phyloP scores from a whole-genome alignment of 345 rosid species.

The Cochlearia excelsa region DNA sequence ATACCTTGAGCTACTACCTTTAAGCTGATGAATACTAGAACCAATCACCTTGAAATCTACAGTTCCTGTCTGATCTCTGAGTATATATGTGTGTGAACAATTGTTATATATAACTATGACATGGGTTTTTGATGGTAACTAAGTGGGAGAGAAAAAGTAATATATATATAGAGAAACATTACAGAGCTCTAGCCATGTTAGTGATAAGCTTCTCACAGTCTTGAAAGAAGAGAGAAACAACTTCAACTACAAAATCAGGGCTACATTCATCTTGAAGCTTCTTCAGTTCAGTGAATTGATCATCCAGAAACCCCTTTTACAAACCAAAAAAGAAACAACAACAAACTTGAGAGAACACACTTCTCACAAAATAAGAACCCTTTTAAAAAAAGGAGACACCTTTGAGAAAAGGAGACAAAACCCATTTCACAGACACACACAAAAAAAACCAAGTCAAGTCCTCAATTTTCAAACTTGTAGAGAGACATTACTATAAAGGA shows the following conservation, averaged over 20 bases:
- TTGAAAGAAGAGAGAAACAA: conserved; percentile 70
- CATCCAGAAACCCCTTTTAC: conserved; percentile 63
- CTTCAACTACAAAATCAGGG: conserved; percentile 75
- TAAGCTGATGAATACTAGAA: conserved; percentile 85
- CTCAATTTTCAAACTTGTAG: not conserved
- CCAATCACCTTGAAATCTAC: conserved; percentile 73
- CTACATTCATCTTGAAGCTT: conserved; percentile 84
- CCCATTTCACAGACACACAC: conserved; percentile 4
- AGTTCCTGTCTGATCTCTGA: conserved; percentile 51
- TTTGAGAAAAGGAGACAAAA: conserved; percentile 2
- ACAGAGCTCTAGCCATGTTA: conserved; percentile 72
- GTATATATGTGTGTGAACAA: not conserved
- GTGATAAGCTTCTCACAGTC: conserved; percentile 74
- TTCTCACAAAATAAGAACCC: not conserved
- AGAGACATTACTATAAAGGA: conserved; percentile 1
- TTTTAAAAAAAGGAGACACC: conserved; percentile 8
- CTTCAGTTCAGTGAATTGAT: conserved; percentile 72
- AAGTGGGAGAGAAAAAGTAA: not conserved
- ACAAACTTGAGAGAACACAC: conserved; percentile 14
- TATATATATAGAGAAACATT: too few relatives aligned
- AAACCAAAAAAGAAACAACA: not conserved
- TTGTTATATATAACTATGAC: not conserved
- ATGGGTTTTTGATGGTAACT: not conserved
- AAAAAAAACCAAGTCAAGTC: too few relatives aligned
- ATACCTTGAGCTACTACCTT: conserved; percentile 99